Base-by-base conservation (phyloP, 352 stramenopile genomes). In the Phytophthora syringae region DNA sequence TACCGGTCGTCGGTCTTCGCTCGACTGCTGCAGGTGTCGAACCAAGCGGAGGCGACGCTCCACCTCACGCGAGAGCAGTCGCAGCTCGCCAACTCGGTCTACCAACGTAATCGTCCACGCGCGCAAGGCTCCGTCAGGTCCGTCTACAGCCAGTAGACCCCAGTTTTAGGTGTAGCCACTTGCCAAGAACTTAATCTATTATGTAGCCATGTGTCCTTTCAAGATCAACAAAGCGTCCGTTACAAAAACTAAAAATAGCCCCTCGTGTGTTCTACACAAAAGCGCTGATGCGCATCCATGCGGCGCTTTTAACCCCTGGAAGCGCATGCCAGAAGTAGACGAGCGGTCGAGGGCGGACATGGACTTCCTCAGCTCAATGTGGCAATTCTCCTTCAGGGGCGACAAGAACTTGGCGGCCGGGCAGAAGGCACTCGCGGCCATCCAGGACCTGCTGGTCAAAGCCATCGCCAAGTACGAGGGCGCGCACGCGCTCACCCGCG, bases 331-430 rank as follows among this genome's bases (percentile, higher is more conserved):
- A 45, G 2, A 45, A 45, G 39, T 6, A 24, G n/a, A 45, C 2
- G 12, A 57, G 18, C 32, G 16, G 32, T 36, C 20, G n/a, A 20
- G 7, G n/a, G 15, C 15, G 39, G 15, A 56, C 4, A 87, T 89
- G 75, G 72, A 88, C 15, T 54, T 84, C 32, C 64, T 90, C 49
- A 79, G 72, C 27, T 58, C 72, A 2, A 49, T 88, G 24, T 87
- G 75, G 79, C 76, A 65, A 49, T 71, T 87, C 21, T 60, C 73
- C 12, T 70, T 77, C 30, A 57, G 69, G 20, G 52, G 67, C 43
- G 44, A 67, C 52, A 67, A 73, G 25, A 67, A 84, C 44, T n/a
- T 77, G 24, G 62, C 25, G 3, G 54, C 50, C 1, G 77, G 79
- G 11, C 56, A 69, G 48, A 72, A 72, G 40, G 67, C 82, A 52